Evolutionary conservation across 192 early-diverging fungal genomes (phyloP).

Genomic region (Linnemannia elongata): DNA sequence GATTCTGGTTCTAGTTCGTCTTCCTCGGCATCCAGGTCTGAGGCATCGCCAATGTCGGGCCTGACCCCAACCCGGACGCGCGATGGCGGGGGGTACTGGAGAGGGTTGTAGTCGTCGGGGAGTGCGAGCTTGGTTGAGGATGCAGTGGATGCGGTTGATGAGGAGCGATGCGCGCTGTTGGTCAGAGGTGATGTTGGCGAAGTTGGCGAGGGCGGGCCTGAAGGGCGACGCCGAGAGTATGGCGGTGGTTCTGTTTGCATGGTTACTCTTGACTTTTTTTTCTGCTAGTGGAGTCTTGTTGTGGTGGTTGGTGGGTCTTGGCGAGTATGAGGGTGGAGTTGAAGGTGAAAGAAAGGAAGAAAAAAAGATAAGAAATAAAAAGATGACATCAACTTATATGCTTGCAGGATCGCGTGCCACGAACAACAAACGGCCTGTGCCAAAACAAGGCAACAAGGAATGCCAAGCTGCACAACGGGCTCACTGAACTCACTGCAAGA

Average conservation of each 20-base stretch:
- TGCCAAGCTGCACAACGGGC: constrained; percentile 1
- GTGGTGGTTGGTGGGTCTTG: background rate
- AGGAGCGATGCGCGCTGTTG: constrained; percentile 7
- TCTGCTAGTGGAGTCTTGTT: background rate
- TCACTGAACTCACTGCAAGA: background rate
- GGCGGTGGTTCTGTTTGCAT: constrained; percentile 40
- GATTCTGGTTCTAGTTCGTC: background rate
- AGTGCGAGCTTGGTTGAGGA: constrained; percentile 23
- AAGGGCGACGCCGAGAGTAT: constrained; percentile 13
- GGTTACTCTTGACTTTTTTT: background rate
- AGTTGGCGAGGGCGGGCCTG: background rate
- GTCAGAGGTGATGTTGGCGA: constrained; percentile 22
- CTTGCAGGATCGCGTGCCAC: background rate
- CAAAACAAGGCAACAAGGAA: background rate
- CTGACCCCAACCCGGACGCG: constrained; percentile 40
- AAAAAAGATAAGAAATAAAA: background rate
- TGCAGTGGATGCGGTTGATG: constrained; percentile 18
- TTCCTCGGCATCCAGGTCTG: constrained; percentile 21
- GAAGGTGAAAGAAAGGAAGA: background rate
- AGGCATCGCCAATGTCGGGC: constrained; percentile 25
- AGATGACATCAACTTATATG: background rate
- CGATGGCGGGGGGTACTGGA: constrained; percentile 53
- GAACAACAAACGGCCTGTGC: background rate
- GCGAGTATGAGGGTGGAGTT: background rate
- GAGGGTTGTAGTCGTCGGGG: constrained; percentile 54